Conservation (phyloP, 2,329 filamentous ascomycete genomes). For the Phoma sp. region DNA sequence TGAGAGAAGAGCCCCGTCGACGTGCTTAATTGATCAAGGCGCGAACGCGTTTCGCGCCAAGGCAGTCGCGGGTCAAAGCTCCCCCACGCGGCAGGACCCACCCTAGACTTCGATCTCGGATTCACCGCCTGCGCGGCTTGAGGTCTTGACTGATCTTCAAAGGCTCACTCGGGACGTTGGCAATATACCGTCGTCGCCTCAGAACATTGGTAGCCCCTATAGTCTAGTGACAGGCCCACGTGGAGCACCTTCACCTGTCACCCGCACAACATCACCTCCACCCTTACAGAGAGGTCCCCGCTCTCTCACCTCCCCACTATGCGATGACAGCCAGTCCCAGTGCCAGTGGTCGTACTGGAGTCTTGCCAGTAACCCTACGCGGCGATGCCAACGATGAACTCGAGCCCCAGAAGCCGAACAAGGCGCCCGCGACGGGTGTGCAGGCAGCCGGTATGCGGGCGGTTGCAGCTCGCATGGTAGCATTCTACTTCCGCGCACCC, state of each 20-base stretch:
- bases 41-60: conserved; percentile 16
- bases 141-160: not conserved
- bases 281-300: conserved; percentile 15
- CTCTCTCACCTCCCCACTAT: conserved; percentile 31
- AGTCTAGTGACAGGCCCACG: conserved; percentile 19
- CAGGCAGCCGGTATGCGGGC: conserved; percentile 85
- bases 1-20: conserved; percentile 19
- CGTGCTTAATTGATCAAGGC: conserved; percentile 8
- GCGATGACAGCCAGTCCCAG: conserved; percentile 48
- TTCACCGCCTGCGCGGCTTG: not conserved
- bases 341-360: conserved; percentile 44
- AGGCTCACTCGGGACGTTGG: not conserved
- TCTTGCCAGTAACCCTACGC: conserved; percentile 28
- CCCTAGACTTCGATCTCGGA: not conserved
- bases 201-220: not conserved
- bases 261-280: not conserved
- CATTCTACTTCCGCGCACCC: conserved; percentile 90
- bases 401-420: conserved; percentile 51
- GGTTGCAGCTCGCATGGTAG: conserved; percentile 79
- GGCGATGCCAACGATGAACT: conserved; percentile 23
- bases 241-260: conserved; percentile 7
- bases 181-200: not conserved
- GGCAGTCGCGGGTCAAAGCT: conserved; percentile 8
- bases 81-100: conserved; percentile 9
- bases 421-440: conserved; percentile 71